Base-by-base conservation (phyloP, 345 rosid genomes). In the Gossypium longicalyx region DNA sequence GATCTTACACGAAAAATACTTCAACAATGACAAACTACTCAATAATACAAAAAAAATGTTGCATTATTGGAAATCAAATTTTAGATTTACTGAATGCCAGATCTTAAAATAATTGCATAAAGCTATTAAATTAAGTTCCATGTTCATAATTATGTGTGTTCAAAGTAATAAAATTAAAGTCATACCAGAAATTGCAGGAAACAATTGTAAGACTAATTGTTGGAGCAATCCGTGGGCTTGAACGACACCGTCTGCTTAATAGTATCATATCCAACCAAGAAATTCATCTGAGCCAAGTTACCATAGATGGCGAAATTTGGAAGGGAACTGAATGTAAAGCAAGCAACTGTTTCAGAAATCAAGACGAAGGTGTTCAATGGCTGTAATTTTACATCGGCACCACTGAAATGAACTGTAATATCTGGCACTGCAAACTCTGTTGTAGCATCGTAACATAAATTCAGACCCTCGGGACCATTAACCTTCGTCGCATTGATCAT, bases 201-300 rank as follows among this genome's bases (percentile, higher is more conserved):
- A 34, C 41, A 34, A 34, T 5, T 34, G 41, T 34, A 0, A 34
- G 41, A 34, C 41, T 34, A 34, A 34, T 34, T 34, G 41, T 34
- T 34, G 7, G 84, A 53, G 70, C 91, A 92, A 63, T 90, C 86
- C 0, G 87, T 27, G 0, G 77, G 83, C 77, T 81, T 81, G 44
- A 92, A 85, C 0, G 93, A 90, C 25, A 89, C 71, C 7, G 62
- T 81, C 22, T 59, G 47, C 44, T 51, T 12, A 22, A 62, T 77
- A 3, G 73, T 48, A 51, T 93, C 87, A 74, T 86, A 93, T 11
- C 88, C 91, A 10, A 91, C 70, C 78, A 87, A 79, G 77, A 82
- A 86, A 71, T 91, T 81, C 76, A 71, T 71, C 74, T 89, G 94
- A 4, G 83, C 72, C 66, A 84, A 19, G 62, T 90, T 89, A 0